These are phyloP conservation scores for Trichoderma arundinaceum DNA, from an alignment of 2,329 filamentous ascomycete genomes.

Conservation along the genomic window DNA sequence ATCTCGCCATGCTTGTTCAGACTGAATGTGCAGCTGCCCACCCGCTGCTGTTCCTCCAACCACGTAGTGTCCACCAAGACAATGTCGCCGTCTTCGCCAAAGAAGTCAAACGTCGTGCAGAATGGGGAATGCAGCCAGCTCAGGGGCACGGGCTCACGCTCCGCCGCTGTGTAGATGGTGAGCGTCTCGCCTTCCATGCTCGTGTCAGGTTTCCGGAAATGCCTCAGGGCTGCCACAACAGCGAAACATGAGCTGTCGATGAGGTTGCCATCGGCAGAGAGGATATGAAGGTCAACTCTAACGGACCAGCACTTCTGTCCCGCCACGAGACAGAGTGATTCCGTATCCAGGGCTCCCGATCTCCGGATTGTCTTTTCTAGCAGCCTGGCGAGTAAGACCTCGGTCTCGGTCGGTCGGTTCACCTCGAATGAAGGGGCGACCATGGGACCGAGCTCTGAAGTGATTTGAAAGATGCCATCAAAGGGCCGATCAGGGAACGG, in stretches of 20 bases:
- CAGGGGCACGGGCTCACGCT: constrained; percentile 87
- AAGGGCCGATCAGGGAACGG: constrained; percentile 89
- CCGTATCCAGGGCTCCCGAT: constrained; percentile 90
- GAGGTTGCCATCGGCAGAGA: constrained; percentile 89
- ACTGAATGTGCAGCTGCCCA: constrained; percentile 78
- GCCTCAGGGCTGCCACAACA: constrained; percentile 83
- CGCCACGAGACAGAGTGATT: constrained; percentile 91
- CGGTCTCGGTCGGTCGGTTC: constrained; percentile 80
- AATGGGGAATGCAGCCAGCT: constrained; percentile 92
- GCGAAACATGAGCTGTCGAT: constrained; percentile 86
- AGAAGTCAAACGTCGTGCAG: constrained; percentile 89
- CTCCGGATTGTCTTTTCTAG: constrained; percentile 94
- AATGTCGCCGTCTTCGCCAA: constrained; percentile 69
- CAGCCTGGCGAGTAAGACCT: constrained; percentile 83
- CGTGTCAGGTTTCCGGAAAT: constrained; percentile 90
- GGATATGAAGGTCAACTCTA: constrained; percentile 87
- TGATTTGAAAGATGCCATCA: constrained; percentile 92
- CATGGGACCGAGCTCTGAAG: constrained; percentile 90
- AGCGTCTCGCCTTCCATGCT: constrained; percentile 83
- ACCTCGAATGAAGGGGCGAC: constrained; percentile 88
- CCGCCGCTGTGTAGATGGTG: constrained; percentile 81
- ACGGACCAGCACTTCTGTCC: constrained; percentile 91
- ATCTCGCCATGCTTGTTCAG: constrained; percentile 90
- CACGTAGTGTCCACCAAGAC: constrained; percentile 74
- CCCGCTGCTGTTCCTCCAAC: constrained; percentile 77